A percentile compares a stretch with the other conserved stretches of the same genome.
Conservation (phyloP, 805 yeast genomes). For the Wickerhamiella dianesei region DNA sequence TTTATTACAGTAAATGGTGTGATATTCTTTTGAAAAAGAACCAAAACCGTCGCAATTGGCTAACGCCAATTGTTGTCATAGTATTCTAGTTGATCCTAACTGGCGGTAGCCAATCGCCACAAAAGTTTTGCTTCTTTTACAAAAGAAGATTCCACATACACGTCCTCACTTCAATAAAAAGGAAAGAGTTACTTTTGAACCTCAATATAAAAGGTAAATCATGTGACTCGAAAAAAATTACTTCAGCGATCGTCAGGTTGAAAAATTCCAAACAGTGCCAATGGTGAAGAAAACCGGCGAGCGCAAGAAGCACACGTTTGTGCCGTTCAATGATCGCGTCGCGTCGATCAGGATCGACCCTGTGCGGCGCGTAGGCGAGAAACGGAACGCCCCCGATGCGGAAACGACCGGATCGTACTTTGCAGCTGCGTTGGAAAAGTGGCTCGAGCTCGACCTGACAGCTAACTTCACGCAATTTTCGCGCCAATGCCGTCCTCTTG, state of each 20-base stretch:
- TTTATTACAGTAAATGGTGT: too few species aligned
- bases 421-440: constrained; percentile 62
- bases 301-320: constrained; percentile 26
- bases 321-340: constrained; percentile 72
- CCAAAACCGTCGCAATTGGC: too few species aligned
- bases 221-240: not conserved
- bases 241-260: not conserved
- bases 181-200: too few species aligned
- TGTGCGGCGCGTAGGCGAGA: constrained; percentile 21
- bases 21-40: too few species aligned
- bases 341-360: constrained; percentile 80
- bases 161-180: too few species aligned
- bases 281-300: constrained; percentile 2
- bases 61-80: too few species aligned
- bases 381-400: constrained; percentile 18
- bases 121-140: too few species aligned
- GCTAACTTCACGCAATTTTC: constrained; percentile 53
- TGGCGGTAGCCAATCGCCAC: too few species aligned
- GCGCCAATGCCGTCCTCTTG: constrained; percentile 37
- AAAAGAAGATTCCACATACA: too few species aligned
- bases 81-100: too few species aligned
- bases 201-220: not conserved
- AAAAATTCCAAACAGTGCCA: not conserved
- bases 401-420: constrained; percentile 47
- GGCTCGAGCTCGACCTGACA: constrained; percentile 78